phyloP scores from a whole-genome alignment of 2,329 filamentous ascomycete species.

The Aspergillus clavatus region DNA sequence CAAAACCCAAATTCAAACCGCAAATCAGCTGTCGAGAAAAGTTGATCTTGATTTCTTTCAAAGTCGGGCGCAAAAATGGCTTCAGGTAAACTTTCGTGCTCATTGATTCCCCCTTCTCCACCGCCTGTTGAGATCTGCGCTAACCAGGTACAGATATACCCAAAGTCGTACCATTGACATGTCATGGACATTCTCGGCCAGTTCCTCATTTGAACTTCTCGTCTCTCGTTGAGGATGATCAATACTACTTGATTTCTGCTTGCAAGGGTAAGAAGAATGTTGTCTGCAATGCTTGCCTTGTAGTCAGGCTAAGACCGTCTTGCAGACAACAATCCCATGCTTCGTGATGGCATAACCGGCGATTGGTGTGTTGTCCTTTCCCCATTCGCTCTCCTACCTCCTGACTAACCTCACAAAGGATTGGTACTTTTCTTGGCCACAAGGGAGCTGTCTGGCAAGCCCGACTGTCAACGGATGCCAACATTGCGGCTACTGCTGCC shows the following conservation, averaged over 20 bases:
- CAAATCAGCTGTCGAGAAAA: neutral
- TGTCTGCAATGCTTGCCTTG: neutral
- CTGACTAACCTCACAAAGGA: conserved; percentile 48
- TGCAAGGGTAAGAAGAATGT: conserved; percentile 66
- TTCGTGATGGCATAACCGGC: conserved; percentile 90
- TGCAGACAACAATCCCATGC: conserved; percentile 93
- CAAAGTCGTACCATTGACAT: conserved; percentile 79
- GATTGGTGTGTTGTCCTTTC: conserved; percentile 63
- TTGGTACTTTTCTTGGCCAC: conserved; percentile 95
- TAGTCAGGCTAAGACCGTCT: conserved; percentile 4
- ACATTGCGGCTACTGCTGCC: conserved; percentile 84
- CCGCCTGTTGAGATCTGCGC: neutral
- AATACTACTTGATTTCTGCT: conserved; percentile 88
- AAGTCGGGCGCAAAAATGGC: conserved; percentile 17
- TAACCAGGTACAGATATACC: conserved; percentile 34
- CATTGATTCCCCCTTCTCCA: neutral
- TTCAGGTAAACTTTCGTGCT: conserved; percentile 16
- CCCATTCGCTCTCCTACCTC: conserved; percentile 1
- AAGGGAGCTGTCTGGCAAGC: conserved; percentile 98
- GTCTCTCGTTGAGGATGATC: conserved; percentile 71
- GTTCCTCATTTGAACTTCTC: conserved; percentile 92
- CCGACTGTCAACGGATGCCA: conserved; percentile 80
- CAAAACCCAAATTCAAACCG: conserved; percentile 7
- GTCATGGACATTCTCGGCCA: conserved; percentile 87
- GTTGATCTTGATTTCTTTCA: conserved; percentile 6